These are phyloP conservation scores for Plenodomus tracheiphilus DNA, from an alignment of 2,329 filamentous ascomycete genomes.

Conservation along the genomic window DNA sequence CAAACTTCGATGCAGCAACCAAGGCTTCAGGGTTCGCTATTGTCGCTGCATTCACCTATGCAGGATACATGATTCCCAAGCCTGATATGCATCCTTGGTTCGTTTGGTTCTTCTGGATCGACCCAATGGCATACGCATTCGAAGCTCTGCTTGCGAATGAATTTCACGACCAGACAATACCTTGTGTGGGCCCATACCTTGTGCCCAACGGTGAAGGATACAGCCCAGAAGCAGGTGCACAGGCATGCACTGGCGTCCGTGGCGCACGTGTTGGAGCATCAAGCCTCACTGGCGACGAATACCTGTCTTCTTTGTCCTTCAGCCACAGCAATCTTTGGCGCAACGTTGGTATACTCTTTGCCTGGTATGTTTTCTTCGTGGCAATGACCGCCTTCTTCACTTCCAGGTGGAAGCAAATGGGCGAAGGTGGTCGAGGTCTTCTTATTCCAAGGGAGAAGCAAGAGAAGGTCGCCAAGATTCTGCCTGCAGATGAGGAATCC, in stretches of 20 bases:
- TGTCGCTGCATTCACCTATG: conserved; percentile 61
- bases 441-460: conserved; percentile 58
- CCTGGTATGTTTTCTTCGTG: conserved; percentile 49
- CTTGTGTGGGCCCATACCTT: conserved; percentile 54
- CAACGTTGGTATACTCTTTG: conserved; percentile 50
- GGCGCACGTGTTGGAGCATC: conserved; percentile 56
- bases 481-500: conserved; percentile 55
- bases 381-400: conserved; percentile 62
- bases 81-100: conserved; percentile 75
- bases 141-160: conserved; percentile 79
- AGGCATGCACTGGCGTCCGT: conserved; percentile 61
- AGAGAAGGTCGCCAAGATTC: conserved; percentile 18
- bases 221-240: conserved; percentile 43
- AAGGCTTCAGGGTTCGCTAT: conserved; percentile 56
- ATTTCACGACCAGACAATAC: conserved; percentile 65
- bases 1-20: conserved; percentile 60
- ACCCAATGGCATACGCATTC: conserved; percentile 76
- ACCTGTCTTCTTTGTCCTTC: conserved; percentile 56
- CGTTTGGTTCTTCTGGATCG: conserved; percentile 78
- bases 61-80: conserved; percentile 57
- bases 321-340: conserved; percentile 30
- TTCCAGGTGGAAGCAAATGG: conserved; percentile 58
- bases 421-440: conserved; percentile 56
- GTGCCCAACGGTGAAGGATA: conserved; percentile 54
- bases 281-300: conserved; percentile 59